phyloP scores from a whole-genome alignment of 2,329 filamentous ascomycete genomes.

The Cryoendolithus antarcticus region DNA sequence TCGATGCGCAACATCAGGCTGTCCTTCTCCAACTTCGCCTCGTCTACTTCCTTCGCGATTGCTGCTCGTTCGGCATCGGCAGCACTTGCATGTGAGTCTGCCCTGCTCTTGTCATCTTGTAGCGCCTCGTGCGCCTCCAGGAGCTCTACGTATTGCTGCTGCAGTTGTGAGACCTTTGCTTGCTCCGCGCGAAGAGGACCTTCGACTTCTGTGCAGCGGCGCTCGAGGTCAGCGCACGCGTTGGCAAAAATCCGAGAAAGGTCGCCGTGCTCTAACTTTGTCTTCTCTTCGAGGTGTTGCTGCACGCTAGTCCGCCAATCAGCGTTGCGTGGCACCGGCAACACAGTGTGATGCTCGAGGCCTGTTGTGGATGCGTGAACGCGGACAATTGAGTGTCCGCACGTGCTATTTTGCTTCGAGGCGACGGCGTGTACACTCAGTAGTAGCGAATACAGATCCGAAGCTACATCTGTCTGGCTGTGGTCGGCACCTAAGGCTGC shows the following conservation, averaged over 20 bases:
- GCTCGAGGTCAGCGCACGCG: slow-evolving; percentile 44
- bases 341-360: not conserved
- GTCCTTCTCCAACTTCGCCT: slow-evolving; percentile 28
- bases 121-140: slow-evolving; percentile 25
- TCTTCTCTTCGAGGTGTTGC: slow-evolving; percentile 30
- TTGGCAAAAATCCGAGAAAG: slow-evolving; percentile 39
- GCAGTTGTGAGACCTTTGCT: slow-evolving; percentile 23
- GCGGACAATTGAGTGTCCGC: not conserved
- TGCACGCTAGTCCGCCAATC: slow-evolving; percentile 40
- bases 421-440: slow-evolving; percentile 1
- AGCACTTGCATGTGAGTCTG: slow-evolving; percentile 23
- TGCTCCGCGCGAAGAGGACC: slow-evolving; percentile 38
- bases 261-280: slow-evolving; percentile 31
- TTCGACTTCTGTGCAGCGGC: slow-evolving; percentile 43
- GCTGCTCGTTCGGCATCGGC: slow-evolving; percentile 29
- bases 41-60: slow-evolving; percentile 26
- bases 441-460: slow-evolving; percentile 3
- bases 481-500: slow-evolving; percentile 4
- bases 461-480: slow-evolving; percentile 1
- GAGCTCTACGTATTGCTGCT: slow-evolving; percentile 25
- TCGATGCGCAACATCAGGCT: slow-evolving; percentile 29
- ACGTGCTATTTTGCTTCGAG: not conserved
- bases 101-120: slow-evolving; percentile 25
- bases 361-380: not conserved
- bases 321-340: not conserved